Evolutionary conservation across 2,329 filamentous ascomycete species (phyloP).

Genomic region (Alternaria burnsii): DNA sequence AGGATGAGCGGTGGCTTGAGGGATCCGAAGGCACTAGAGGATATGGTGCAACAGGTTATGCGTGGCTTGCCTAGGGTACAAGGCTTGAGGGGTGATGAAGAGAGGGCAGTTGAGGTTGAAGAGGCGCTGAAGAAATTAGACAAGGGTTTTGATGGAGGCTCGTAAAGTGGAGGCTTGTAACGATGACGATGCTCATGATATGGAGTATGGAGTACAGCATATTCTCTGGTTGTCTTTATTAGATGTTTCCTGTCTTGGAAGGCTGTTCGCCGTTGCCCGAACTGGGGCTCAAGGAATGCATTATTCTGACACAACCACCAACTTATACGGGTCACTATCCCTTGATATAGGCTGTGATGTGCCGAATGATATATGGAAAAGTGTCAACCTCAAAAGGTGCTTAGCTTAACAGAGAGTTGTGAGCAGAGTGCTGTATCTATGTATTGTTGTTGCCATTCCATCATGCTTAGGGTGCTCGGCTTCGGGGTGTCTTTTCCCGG

Average conservation of each 20-base stretch:
- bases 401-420: neutral
- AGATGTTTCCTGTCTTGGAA: neutral
- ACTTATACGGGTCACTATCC: no score
- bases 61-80: constrained; percentile 54
- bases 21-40: constrained; percentile 54
- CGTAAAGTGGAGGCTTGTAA: constrained; percentile 16
- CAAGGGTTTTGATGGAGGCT: constrained; percentile 44
- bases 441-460: neutral
- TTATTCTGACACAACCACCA: no score
- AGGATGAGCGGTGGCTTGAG: constrained; percentile 35
- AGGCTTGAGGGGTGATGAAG: constrained; percentile 51
- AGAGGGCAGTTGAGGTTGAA: constrained; percentile 45
- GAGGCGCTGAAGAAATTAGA: constrained; percentile 59
- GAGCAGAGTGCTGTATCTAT: neutral
- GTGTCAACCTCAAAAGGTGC: no score
- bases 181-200: no score
- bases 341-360: no score
- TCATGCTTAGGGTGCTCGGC: neutral
- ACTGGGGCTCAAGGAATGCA: no score
- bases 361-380: no score
- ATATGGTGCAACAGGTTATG: constrained; percentile 58
- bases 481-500: neutral
- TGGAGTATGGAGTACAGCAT: no score
- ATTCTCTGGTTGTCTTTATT: neutral
- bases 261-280: no score